These are phyloP conservation scores for Ogataea salicorniae DNA, from an alignment of 805 yeast species.

Conservation along the genomic window DNA sequence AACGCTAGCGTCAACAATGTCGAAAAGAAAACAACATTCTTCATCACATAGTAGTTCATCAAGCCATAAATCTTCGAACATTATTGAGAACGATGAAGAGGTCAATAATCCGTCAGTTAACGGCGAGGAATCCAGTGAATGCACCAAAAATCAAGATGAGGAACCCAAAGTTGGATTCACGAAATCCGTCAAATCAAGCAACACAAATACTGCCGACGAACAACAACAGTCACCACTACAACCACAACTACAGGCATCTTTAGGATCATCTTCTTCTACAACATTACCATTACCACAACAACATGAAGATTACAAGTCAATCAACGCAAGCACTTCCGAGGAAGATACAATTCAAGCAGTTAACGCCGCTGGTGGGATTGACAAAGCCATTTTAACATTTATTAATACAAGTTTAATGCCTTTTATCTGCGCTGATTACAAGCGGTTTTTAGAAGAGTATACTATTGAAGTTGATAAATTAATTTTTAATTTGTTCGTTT, in stretches of 20 bases:
- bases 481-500: conserved; percentile 7
- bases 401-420: conserved; percentile 6
- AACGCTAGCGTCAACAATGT: neutral
- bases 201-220: neutral
- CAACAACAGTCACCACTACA: neutral
- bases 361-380: neutral
- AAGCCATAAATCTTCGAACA: too few species aligned
- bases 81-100: too few species aligned
- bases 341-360: neutral
- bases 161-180: too few species aligned
- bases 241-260: neutral
- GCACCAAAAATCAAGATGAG: too few species aligned
- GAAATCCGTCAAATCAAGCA: too few species aligned
- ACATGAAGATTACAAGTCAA: neutral
- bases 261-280: neutral
- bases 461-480: conserved; percentile 7
- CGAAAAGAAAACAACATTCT: neutral
- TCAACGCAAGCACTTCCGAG: neutral
- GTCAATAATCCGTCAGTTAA: too few species aligned
- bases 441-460: conserved; percentile 1
- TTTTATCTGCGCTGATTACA: conserved; percentile 10
- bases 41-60: too few species aligned
- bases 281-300: neutral
- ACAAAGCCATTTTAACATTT: conserved; percentile 1
- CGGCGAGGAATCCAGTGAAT: too few species aligned